phyloP scores from a whole-genome alignment of 2,329 filamentous ascomycete species.

The Aspergillus texensis region DNA sequence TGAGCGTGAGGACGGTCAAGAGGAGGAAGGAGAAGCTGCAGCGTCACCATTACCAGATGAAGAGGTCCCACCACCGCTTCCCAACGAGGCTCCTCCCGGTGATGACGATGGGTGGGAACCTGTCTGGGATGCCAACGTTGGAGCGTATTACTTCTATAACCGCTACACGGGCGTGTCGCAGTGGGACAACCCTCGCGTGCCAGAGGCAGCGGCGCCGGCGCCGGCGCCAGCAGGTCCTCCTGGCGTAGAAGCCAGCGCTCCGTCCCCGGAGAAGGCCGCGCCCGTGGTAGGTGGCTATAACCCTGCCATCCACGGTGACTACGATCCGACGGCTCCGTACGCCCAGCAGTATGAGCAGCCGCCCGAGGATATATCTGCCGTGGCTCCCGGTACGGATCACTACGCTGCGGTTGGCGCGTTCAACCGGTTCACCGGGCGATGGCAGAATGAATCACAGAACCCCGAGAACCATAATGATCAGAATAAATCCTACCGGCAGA shows the following conservation, averaged over 20 bases:
- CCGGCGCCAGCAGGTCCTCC: constrained; percentile 32
- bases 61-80: constrained; percentile 52
- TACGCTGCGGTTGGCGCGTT: constrained; percentile 77
- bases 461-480: constrained; percentile 83
- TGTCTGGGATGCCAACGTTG: constrained; percentile 70
- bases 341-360: constrained; percentile 61
- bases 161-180: constrained; percentile 73
- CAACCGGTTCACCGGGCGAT: constrained; percentile 86
- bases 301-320: constrained; percentile 92
- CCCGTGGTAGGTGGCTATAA: constrained; percentile 77
- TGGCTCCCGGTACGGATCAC: constrained; percentile 42
- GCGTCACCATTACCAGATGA: constrained; percentile 46
- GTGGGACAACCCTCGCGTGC: constrained; percentile 84
- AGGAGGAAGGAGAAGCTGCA: constrained; percentile 23
- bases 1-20: constrained; percentile 17
- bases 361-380: constrained; percentile 37
- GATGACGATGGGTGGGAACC: constrained; percentile 76
- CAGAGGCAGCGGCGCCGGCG: constrained; percentile 44
- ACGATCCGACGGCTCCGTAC: constrained; percentile 95
- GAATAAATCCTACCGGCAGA: constrained; percentile 81
- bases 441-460: constrained; percentile 67
- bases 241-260: constrained; percentile 37
- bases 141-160: constrained; percentile 84
- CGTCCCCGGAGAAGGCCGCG: constrained; percentile 32
- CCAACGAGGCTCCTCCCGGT: constrained; percentile 54